Percentiles rank a stretch among this genome's conserved stretches.
Conservation (phyloP, 495 filamentous ascomycete species). For the Hypoxylon fragiforme region DNA sequence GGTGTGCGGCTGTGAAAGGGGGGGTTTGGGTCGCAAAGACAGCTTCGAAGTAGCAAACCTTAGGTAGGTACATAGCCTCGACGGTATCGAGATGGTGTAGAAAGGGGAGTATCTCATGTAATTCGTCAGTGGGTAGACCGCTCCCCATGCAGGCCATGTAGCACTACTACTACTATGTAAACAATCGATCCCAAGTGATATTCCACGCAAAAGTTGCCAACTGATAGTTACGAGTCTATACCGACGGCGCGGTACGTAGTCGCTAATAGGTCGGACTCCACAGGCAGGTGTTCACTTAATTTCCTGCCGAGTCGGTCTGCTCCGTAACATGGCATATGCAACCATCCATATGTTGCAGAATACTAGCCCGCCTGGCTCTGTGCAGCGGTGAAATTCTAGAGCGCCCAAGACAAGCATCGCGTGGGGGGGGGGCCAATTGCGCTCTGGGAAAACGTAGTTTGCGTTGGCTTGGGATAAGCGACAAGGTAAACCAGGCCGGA, state of each 20-base stretch:
- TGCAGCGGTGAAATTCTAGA: not conserved
- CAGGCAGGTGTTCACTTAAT: constrained; percentile 17
- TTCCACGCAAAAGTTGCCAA: not conserved
- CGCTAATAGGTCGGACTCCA: constrained; percentile 3
- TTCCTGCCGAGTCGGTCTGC: constrained; percentile 13
- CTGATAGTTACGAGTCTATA: not conserved
- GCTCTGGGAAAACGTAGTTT: not conserved
- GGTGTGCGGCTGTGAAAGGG: too few species aligned
- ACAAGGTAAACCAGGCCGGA: not conserved
- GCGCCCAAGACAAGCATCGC: too few species aligned
- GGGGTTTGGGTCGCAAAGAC: too few species aligned
- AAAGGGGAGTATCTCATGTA: too few species aligned
- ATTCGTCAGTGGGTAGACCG: constrained; percentile 21
- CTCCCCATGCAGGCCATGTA: constrained; percentile 14
- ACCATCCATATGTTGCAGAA: too few species aligned
- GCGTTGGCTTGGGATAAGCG: not conserved
- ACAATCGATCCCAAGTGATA: not conserved
- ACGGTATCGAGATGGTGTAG: too few species aligned
- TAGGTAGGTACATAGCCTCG: too few species aligned
- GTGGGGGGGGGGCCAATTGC: constrained; percentile 11
- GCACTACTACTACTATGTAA: constrained; percentile 1
- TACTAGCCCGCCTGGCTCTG: constrained; percentile 5
- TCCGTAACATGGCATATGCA: too few species aligned
- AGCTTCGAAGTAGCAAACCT: too few species aligned
- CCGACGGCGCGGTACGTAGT: constrained; percentile 13